Base-by-base conservation (phyloP, 257 asterid species). In the Forsythia suspensa region DNA sequence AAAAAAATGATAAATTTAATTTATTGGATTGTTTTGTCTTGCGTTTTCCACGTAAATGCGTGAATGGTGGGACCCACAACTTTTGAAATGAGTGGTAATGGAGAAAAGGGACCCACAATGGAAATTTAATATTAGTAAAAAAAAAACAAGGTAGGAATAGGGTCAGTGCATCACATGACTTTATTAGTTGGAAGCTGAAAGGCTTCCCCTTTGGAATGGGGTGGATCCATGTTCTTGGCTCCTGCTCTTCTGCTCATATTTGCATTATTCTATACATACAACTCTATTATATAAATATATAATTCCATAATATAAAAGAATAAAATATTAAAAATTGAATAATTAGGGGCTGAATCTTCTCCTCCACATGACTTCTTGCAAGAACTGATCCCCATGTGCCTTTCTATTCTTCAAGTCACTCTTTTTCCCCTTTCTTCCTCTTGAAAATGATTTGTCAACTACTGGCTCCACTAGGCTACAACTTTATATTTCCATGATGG, bases 211-310 rank as follows among this genome's bases (percentile, higher is more conserved):
- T 80, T 82, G 87, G 84, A 80, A 86, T 86, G 61, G 87, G 89
- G 87, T 90, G 90, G 87, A 87, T 89, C 89, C 93, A 87, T 87
- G 91, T 85, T 89, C 90, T 86, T 74, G 34, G 67, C 82, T 75
- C 71, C 76, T 80, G 71, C 77, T 69, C 41, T 61, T 75, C 34
- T 74, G 48, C 73, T 36, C 59, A 51, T 39, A 18, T 43, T 24
- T 46, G 4, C 43, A 61, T 20, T 15, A 5, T 74, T 24, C n/a
- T 24, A 20, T 15, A 59, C 6, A n/a, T 13, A 8, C 0, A 9
- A 9, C 37, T 61, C 37, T 6, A 61, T 67, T 36, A 15, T 3
- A 15, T 29, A 7, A 5, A 57, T 38, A 40, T 9, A 34, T 36
- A 11, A 79, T 41, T 12, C 66, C 13, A 15, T 9, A 72, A 7